Evolutionary conservation across 176 grass and related monocot species (phyloP), one percentile per base, ranked within the genome.

Genomic region (Coix lacrymajobi): DNA sequence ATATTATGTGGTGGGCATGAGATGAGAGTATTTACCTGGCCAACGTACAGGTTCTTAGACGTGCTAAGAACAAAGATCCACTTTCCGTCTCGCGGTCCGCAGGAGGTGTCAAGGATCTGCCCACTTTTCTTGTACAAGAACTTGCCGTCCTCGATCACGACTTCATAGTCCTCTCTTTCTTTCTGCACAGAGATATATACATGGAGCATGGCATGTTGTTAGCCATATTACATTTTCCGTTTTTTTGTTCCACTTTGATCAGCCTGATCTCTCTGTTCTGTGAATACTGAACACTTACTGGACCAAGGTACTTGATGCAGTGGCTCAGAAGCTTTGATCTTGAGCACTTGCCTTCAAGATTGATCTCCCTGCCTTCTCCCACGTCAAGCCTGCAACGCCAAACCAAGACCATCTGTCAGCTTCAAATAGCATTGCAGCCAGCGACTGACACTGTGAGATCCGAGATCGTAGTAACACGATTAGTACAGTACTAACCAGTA

Each of bases 41-140:
- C 92, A 58, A 94, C 86, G 84, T 91, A 97, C 61, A 97, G 36
- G 54, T 40, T 89, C 84, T 90, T 92, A 5, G 86, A 91, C 63
- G 95, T 97, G 84, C 95, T 97, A 46, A 97, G 81, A 77, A 97
- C 95, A 81, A 97, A 97, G 62, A 97, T 94, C 92, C 92, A 97
- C 78, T 97, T 97, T 24, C 69, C 77, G 78, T 92, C 90, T 74
- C 79, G 79, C 4, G 64, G 49, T 16, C 84, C 84, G 17, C 62
- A 79, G 11, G 73, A 76, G 0, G 88, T 91, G 73, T 91, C 78
- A n/a, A 97, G 67, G 73, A 92, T 54, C 57, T 81, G 33, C 49
- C 75, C 61, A 31, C 78, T 91, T 54, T 87, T 87, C 66, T 89
- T 97, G 80, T 92, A 84, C 51, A 97, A 57, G 79, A 97, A 94